Evolutionary conservation across 2,329 filamentous ascomycete genomes (phyloP).

Genomic region (Chaetomium strumarium): DNA sequence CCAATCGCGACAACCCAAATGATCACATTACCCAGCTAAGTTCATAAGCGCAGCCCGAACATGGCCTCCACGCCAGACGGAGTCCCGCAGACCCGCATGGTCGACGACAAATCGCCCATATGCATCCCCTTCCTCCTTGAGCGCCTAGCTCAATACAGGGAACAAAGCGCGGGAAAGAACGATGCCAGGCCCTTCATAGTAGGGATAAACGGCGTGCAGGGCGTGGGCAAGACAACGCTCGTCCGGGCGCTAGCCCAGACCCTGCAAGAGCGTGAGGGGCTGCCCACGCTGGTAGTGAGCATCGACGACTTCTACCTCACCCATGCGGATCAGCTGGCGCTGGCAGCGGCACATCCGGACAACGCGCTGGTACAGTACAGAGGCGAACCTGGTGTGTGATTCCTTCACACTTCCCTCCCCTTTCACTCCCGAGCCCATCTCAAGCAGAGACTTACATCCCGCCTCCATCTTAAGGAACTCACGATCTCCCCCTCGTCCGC

Average conservation of each 20-base stretch:
- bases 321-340: conserved; percentile 59
- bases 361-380: conserved; percentile 77
- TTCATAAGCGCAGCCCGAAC: neutral
- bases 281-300: conserved; percentile 66
- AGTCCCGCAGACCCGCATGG: conserved; percentile 37
- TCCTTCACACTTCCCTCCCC: conserved; percentile 8
- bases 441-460: neutral
- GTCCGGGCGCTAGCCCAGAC: conserved; percentile 60
- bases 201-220: conserved; percentile 86
- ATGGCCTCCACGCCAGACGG: conserved; percentile 29
- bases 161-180: conserved; percentile 31
- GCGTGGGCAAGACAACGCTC: conserved; percentile 86
- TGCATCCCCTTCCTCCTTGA: conserved; percentile 70
- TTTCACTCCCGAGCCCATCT: neutral
- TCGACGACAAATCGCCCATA: conserved; percentile 73
- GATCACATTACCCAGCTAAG: neutral
- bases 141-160: conserved; percentile 42
- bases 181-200: conserved; percentile 66
- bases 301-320: conserved; percentile 87
- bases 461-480: conserved; percentile 41
- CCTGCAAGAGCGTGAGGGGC: conserved; percentile 50
- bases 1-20: conserved; percentile 12
- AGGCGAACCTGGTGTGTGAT: conserved; percentile 64
- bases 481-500: conserved; percentile 63
- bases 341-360: conserved; percentile 58